Percentiles rank a stretch among this genome's conserved stretches.
phyloP scores from a whole-genome alignment of 2,329 filamentous ascomycete species.

The Calonectria hawksworthii region DNA sequence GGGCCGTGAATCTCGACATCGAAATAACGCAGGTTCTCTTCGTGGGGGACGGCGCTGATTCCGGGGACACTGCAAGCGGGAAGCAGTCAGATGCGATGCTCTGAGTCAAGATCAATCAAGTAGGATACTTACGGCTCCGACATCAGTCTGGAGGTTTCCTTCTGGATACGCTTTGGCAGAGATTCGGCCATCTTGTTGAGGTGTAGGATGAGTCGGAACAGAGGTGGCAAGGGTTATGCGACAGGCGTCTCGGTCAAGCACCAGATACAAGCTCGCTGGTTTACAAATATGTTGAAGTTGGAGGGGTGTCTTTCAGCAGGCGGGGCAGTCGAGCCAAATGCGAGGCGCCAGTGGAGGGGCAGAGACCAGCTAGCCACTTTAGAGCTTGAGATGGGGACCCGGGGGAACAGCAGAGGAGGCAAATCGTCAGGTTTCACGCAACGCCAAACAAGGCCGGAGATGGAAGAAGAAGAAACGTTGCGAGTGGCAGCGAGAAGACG shows the following conservation, averaged over 20 bases:
- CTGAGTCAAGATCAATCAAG: constrained; percentile 16
- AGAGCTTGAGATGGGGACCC: not conserved
- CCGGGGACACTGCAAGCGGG: constrained; percentile 81
- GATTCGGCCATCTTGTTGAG: constrained; percentile 64
- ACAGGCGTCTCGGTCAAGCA: not conserved
- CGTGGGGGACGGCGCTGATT: constrained; percentile 95
- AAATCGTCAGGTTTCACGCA: not conserved
- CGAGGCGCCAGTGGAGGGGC: constrained; percentile 16
- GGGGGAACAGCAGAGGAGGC: not conserved
- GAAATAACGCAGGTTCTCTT: constrained; percentile 98
- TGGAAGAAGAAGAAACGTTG: not conserved
- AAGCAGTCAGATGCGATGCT: constrained; percentile 37
- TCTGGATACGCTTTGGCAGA: constrained; percentile 96
- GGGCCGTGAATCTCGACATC: constrained; percentile 97
- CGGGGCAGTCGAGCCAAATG: constrained; percentile 17
- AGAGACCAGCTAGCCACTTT: constrained; percentile 4
- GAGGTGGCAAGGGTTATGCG: not conserved
- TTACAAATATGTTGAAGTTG: constrained; percentile 17
- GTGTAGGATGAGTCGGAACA: not conserved
- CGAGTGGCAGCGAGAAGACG: not conserved
- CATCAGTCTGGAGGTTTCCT: constrained; percentile 98
- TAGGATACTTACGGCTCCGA: constrained; percentile 84
- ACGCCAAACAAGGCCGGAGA: not conserved
- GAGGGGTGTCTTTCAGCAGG: constrained; percentile 8
- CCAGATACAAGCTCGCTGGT: not conserved